Base-by-base conservation (phyloP, 441 rosid species). In the Eutrema salsugineum region DNA sequence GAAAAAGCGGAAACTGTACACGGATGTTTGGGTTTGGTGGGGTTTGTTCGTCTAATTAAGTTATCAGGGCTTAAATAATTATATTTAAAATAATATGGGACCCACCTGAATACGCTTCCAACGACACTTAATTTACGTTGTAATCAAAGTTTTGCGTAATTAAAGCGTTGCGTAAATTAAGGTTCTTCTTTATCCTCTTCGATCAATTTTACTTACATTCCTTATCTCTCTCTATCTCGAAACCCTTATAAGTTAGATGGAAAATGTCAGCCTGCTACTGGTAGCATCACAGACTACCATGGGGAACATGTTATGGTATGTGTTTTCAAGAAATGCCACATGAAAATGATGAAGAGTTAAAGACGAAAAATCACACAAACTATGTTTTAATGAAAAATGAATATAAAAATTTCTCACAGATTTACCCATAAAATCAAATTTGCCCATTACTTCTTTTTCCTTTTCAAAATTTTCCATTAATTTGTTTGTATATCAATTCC, bases 41-140 rank as follows among this genome's bases (percentile, higher is more conserved):
- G 47, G 61, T 69, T 69, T 69, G 79, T 69, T 69, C 59, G 47
- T 63, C 79, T 69, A 47, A 68, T 47, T n/a, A 47, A 62, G 43
- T 68, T 40, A 48, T 65, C 30, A 63, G 11, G 14, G n/a, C 4
- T 49, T 66, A 11, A 66, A 24, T 33, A 54, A 35, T 43, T 32
- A 15, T 27, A 40, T 11, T 30, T 32, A 27, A 50, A 9, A 27
- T 16, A 68, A 12, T 5, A 22, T 8, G 71, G 75, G 67, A 39
- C 75, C 79, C 71, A 63, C 67, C 0, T 69, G 71, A 69, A 17
- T 17, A 16, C 56, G 3, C 54, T 47, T 76, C 55, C 17, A 70
- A 70, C 71, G 53, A 69, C 75, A 76, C 8, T 56, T 36, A 9
- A 54, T 44, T 55, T n/a, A n/a, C n/a, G n/a, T n/a, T n/a, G n/a